phyloP scores from a whole-genome alignment of 768 basidiomycete genomes.

The Lentinula detonsa region DNA sequence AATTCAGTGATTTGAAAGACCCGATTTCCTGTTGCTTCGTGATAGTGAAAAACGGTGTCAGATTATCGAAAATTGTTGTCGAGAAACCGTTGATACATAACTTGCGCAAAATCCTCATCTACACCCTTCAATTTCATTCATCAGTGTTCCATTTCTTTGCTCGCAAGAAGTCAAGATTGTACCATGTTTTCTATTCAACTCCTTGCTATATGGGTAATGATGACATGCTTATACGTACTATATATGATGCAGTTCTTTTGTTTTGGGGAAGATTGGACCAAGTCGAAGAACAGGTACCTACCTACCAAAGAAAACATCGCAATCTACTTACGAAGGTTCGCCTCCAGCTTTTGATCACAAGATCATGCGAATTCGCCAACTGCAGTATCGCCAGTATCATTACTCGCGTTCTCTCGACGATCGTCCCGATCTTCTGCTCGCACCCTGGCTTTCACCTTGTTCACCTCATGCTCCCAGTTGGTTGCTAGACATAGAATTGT shows the following conservation, averaged over 20 bases:
- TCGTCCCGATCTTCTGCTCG: not conserved
- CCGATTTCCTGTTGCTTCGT: too few relatives aligned
- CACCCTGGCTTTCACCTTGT: conserved; percentile 31
- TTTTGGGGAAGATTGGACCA: not conserved
- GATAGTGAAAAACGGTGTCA: too few relatives aligned
- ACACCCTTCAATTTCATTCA: not conserved
- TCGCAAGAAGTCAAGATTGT: too few relatives aligned
- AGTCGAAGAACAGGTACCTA: not conserved
- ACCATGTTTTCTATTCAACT: not conserved
- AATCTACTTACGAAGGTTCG: too few relatives aligned
- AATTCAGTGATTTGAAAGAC: too few relatives aligned
- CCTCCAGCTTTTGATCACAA: too few relatives aligned
- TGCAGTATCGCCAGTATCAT: not conserved
- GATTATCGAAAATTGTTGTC: too few relatives aligned
- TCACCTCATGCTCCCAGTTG: conserved; percentile 48
- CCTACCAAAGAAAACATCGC: not conserved
- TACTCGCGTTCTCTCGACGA: not conserved
- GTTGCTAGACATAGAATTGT: conserved; percentile 33
- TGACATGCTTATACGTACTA: not conserved
- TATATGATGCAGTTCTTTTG: not conserved
- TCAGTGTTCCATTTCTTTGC: not conserved
- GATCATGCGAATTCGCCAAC: not conserved
- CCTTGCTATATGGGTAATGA: not conserved
- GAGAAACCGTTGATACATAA: too few relatives aligned
- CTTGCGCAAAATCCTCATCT: too few relatives aligned